A percentile compares a stretch with the other conserved stretches of the same genome.
Conservation (phyloP, 192 early-diverging fungal genomes). For the Mortierella antarctica region DNA sequence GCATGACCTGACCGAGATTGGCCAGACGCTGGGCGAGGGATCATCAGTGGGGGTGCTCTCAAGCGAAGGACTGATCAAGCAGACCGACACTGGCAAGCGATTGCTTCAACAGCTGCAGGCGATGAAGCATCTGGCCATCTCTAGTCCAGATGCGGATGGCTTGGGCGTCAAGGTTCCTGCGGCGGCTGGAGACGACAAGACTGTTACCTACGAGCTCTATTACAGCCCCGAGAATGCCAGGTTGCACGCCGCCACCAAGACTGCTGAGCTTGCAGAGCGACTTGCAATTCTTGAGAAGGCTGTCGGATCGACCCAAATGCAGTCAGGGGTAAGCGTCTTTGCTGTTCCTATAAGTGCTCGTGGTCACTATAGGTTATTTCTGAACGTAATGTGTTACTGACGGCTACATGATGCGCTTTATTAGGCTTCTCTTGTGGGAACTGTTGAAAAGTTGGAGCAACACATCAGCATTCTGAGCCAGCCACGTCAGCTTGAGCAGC, state of each 20-base stretch:
- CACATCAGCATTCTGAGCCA: slow-evolving; percentile 75
- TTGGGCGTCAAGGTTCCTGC: slow-evolving; percentile 5
- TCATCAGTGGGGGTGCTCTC: slow-evolving; percentile 39
- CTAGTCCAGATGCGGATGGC: slow-evolving; percentile 1
- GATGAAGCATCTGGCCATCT: slow-evolving; percentile 53
- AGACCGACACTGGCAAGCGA: slow-evolving; percentile 61
- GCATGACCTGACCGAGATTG: slow-evolving; percentile 60
- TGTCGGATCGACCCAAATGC: slow-evolving; percentile 71
- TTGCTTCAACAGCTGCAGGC: slow-evolving; percentile 65
- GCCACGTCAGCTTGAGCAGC: slow-evolving; percentile 76
- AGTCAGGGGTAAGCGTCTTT: slow-evolving; percentile 52
- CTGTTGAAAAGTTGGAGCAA: slow-evolving; percentile 76
- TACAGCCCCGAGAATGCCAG: slow-evolving; percentile 74
- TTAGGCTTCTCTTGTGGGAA: slow-evolving; percentile 62
- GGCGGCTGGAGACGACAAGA: slow-evolving; percentile 40
- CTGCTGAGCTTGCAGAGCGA: slow-evolving; percentile 73
- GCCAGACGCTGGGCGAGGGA: slow-evolving; percentile 55
- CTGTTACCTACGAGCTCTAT: slow-evolving; percentile 78
- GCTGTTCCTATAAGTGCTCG: slow-evolving; percentile 28
- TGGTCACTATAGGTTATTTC: slow-evolving; percentile 37
- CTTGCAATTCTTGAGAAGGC: slow-evolving; percentile 76
- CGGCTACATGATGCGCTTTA: not conserved
- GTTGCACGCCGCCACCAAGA: slow-evolving; percentile 63
- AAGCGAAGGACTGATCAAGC: slow-evolving; percentile 52
- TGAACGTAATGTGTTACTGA: no score